Conservation (phyloP, 306 rosid species). For the Cicer pinnatifidum region DNA sequence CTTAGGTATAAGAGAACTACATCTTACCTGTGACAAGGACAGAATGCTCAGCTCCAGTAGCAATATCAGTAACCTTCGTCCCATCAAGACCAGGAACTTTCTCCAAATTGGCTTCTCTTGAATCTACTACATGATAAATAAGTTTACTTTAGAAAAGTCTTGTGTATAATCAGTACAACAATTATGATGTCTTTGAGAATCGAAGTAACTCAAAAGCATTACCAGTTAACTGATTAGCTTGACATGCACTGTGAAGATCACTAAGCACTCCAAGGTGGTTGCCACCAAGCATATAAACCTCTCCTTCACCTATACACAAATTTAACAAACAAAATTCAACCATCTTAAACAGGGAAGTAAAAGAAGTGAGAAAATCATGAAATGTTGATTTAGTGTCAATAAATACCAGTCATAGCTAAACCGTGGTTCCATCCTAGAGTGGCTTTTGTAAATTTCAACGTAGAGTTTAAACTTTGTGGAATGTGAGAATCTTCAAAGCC, state of each 20-base stretch:
- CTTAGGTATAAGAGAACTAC: not conserved
- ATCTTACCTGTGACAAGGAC: slow-evolving; percentile 70
- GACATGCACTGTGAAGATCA: slow-evolving; percentile 49
- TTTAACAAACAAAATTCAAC: slow-evolving; percentile 19
- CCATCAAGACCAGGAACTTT: slow-evolving; percentile 61
- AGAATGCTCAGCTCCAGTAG: slow-evolving; percentile 89
- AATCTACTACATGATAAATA: slow-evolving; percentile 42
- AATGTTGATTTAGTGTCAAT: slow-evolving; percentile 2
- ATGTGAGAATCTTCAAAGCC: slow-evolving; percentile 59
- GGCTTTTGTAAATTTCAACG: slow-evolving; percentile 49
- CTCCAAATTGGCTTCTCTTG: slow-evolving; percentile 50
- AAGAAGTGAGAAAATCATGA: not conserved
- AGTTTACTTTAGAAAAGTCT: not conserved
- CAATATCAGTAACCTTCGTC: slow-evolving; percentile 56
- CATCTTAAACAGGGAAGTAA: slow-evolving; percentile 24
- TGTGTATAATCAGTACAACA: no score
- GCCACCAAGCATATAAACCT: slow-evolving; percentile 80
- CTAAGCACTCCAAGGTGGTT: slow-evolving; percentile 73
- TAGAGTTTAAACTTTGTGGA: slow-evolving; percentile 54
- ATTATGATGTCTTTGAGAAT: no score
- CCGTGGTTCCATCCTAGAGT: slow-evolving; percentile 92
- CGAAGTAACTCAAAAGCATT: no score
- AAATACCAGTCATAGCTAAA: slow-evolving; percentile 68
- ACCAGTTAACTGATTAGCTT: slow-evolving; percentile 51
- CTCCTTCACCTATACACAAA: slow-evolving; percentile 58